Evolutionary conservation across 805 yeast genomes (phyloP), one percentile per base, ranked within the genome.

Genomic region (Peterozyma toletana): DNA sequence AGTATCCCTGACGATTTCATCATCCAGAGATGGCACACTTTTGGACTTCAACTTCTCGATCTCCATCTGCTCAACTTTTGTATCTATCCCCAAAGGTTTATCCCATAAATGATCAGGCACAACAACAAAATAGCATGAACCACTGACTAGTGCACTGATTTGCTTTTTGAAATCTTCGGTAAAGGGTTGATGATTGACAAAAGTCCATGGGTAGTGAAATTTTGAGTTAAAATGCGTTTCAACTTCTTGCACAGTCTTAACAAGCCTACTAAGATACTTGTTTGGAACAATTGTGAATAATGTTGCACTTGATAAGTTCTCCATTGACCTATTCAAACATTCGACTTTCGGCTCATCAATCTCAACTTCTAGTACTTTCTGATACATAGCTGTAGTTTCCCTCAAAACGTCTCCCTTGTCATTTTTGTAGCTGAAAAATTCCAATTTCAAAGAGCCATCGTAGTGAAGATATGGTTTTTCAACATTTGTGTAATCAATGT

Each of bases 121-220:
- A 27, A 71, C 66, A 39, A 73, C 65, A 27, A 40, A 44, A 37
- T 40, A 44, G 3, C 39, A 13, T 11, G 40, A 41, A 31, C 43
- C 27, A 3, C 62, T 58, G 3, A 52, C 57, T 53, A 78, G 45
- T 18, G 66, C 56, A 56, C 74, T 69, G 2, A 71, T 75, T 42
- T 60, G 56, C 10, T 51, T 51, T 46, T 73, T 83, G 62, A 93
- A 91, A 53, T 86, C 91, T 1, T 84, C 85, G 30, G 79, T 70
- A 63, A 91, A 93, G 33, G 71, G 77, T 47, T 80, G 85, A 59
- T 91, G 96, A 62, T 88, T 89, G 52, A 91, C 72, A 58, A 91
- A 93, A 29, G 90, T 89, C 91, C 96, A 91, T 45, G 95, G 96
- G 57, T 91, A 91, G 51, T 86, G 75, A 66, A 70, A 89, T 46